Conservation (phyloP, 2,329 filamentous ascomycete species). For the Fusarium robinianum region DNA sequence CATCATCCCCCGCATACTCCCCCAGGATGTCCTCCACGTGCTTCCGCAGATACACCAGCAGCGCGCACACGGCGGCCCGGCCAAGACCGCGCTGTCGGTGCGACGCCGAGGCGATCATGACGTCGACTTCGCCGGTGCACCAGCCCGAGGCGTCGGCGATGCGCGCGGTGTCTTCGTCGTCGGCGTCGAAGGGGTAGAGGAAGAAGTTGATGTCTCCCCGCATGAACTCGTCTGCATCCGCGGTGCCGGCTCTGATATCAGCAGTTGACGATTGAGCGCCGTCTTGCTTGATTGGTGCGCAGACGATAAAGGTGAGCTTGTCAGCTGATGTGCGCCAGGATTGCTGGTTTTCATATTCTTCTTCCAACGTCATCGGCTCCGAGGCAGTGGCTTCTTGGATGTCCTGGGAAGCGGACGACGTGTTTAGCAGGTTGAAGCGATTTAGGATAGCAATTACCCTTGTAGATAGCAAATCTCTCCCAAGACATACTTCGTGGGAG, state of each 20-base stretch:
- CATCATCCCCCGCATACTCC: conserved; percentile 45
- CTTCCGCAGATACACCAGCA: conserved; percentile 69
- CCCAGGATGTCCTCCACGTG: conserved; percentile 59
- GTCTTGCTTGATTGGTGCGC: conserved; percentile 50
- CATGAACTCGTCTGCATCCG: conserved; percentile 63
- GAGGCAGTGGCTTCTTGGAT: conserved; percentile 87
- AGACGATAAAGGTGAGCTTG: conserved; percentile 92
- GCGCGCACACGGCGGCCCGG: conserved; percentile 64
- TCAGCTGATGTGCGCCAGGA: conserved; percentile 82
- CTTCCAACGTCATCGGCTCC: conserved; percentile 75
- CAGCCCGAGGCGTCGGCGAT: conserved; percentile 17
- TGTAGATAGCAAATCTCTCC: too few relatives aligned
- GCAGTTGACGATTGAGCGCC: conserved; percentile 5
- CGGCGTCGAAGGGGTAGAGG: conserved; percentile 63
- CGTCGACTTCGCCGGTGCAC: conserved; percentile 74
- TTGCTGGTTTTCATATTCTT: conserved; percentile 90
- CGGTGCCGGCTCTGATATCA: conserved; percentile 49
- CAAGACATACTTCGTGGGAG: too few relatives aligned
- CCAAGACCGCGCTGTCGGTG: conserved; percentile 69
- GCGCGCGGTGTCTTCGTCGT: conserved; percentile 45
- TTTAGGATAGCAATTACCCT: too few relatives aligned
- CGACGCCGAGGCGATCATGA: conserved; percentile 74
- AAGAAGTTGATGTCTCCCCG: conserved; percentile 83
- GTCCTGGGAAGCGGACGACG: conserved; percentile 57
- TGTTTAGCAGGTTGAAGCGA: too few relatives aligned